A percentile compares a stretch with the other conserved stretches of the same genome.
phyloP scores from a whole-genome alignment of 2,329 filamentous ascomycete species.

The Chrysosphaeria jannelii region DNA sequence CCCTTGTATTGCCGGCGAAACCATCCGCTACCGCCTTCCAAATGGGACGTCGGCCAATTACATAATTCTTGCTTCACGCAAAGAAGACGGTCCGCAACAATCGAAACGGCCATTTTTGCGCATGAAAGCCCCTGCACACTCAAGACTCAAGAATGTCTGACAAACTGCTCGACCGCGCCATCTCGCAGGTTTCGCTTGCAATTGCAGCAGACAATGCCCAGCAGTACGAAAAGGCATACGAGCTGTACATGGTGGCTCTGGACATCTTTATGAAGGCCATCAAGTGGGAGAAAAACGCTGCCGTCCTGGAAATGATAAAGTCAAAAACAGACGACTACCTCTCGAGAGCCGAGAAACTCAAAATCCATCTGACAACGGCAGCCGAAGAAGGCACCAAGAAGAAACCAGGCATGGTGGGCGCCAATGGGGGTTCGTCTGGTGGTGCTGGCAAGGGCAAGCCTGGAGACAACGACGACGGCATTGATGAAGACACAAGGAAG shows the following conservation, averaged over 20 bases:
- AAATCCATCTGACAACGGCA: constrained; percentile 53
- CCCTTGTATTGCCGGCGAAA: too few species aligned
- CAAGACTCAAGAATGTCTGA: too few species aligned
- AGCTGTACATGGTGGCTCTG: constrained; percentile 80
- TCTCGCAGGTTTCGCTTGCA: constrained; percentile 88
- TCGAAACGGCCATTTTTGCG: too few species aligned
- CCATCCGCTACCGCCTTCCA: too few species aligned
- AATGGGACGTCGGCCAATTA: too few species aligned
- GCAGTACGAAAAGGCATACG: constrained; percentile 92
- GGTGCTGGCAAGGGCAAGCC: constrained; percentile 30
- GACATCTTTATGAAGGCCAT: constrained; percentile 96
- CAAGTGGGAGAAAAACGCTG: constrained; percentile 98
- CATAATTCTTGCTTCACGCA: too few species aligned
- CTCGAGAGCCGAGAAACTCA: constrained; percentile 94
- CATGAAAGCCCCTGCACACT: too few species aligned
- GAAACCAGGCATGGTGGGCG: constrained; percentile 40
- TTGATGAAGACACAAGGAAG: constrained; percentile 86
- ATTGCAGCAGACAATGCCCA: constrained; percentile 88
- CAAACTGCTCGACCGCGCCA: constrained; percentile 84
- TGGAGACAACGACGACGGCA: constrained; percentile 27
- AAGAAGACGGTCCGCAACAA: too few species aligned
- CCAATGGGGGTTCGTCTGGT: constrained; percentile 34
- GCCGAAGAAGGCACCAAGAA: constrained; percentile 36
- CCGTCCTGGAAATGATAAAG: constrained; percentile 91
- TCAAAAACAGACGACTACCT: constrained; percentile 91